Evolutionary conservation across 192 early-diverging fungal species (phyloP), one percentile per base, ranked within the genome.

Genomic region (Coemansia sp.): DNA sequence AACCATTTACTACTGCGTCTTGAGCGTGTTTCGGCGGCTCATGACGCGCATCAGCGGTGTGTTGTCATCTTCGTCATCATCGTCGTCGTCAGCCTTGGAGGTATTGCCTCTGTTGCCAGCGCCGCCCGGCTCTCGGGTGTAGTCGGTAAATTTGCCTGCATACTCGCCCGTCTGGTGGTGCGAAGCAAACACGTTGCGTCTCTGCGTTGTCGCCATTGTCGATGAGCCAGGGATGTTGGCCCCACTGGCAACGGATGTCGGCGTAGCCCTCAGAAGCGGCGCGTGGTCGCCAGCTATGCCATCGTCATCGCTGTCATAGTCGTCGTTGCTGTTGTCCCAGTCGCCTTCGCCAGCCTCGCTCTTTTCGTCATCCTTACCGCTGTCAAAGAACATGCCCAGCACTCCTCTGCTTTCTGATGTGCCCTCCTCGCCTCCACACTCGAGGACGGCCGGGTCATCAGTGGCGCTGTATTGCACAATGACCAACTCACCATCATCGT

Each of bases 401-500:
- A 59, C 12, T 8, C 58, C 44, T 27, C 26, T 22, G 46, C 7
- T 50, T 21, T 37, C 37, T 8, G 19, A 18, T 10, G 48, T 62
- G 32, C 35, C 44, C 11, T 22, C 55, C 0, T 55, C 38, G 44
- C 77, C 72, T 26, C 77, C 77, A 9, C 67, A 58, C 42, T 80
- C 77, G 17, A 80, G 72, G 26, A 63, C 56, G 2, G 67, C 67
- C 4, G 72, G 77, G 39, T 80, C 77, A 14, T 43, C 60, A 1
- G 63, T 54, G 14, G 29, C 32, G 58, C 53, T 73, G 75, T 73
- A 70, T 58, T 71, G 65, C 56, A 68, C 62, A 22, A 82, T 70
- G 26, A 78, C 68, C 36, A 61, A 66, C 55, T 80, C 77, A 33
- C 77, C 77, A 33, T 80, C 77, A 24, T 77, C 81, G 43, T 77